phyloP scores from a whole-genome alignment of 2,329 filamentous ascomycete species.

The Cladosporium sp. region DNA sequence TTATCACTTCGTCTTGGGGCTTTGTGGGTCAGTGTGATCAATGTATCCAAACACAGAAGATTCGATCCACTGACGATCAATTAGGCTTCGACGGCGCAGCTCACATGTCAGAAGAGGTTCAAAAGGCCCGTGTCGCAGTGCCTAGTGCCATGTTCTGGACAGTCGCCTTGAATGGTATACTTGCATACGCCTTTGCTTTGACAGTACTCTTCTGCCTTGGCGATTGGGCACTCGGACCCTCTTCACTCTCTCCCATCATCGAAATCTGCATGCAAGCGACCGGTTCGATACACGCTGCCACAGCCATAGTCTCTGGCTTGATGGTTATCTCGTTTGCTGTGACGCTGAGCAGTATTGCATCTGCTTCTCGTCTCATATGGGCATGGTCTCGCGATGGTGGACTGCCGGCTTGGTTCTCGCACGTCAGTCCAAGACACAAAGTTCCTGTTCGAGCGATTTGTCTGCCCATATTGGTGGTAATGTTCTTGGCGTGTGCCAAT shows the following conservation, averaged over 20 bases:
- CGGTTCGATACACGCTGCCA: slow-evolving; percentile 17
- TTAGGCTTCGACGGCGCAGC: slow-evolving; percentile 20
- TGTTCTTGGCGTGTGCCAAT: slow-evolving; percentile 21
- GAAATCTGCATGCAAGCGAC: slow-evolving; percentile 21
- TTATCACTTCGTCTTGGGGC: slow-evolving; percentile 21
- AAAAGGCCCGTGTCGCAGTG: slow-evolving; percentile 18
- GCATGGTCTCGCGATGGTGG: slow-evolving; percentile 25
- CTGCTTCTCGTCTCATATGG: slow-evolving; percentile 24
- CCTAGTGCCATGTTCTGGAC: slow-evolving; percentile 24
- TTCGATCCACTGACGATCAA: neutral
- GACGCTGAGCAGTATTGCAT: slow-evolving; percentile 18
- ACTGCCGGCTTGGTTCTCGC: slow-evolving; percentile 21
- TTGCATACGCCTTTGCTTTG: slow-evolving; percentile 21
- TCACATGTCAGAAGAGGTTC: slow-evolving; percentile 22
- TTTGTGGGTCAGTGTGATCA: slow-evolving; percentile 21
- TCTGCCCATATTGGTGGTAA: slow-evolving; percentile 20
- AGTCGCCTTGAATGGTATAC: slow-evolving; percentile 20
- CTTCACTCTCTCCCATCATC: slow-evolving; percentile 20
- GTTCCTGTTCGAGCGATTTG: slow-evolving; percentile 22
- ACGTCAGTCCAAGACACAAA: slow-evolving; percentile 19
- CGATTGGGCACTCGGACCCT: slow-evolving; percentile 18
- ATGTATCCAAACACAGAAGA: neutral
- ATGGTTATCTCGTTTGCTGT: slow-evolving; percentile 21
- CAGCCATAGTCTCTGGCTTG: slow-evolving; percentile 20
- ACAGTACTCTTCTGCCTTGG: slow-evolving; percentile 21